Base-by-base conservation (phyloP, 1,139 yeast genomes). In the Blastobotrys indianensis region DNA sequence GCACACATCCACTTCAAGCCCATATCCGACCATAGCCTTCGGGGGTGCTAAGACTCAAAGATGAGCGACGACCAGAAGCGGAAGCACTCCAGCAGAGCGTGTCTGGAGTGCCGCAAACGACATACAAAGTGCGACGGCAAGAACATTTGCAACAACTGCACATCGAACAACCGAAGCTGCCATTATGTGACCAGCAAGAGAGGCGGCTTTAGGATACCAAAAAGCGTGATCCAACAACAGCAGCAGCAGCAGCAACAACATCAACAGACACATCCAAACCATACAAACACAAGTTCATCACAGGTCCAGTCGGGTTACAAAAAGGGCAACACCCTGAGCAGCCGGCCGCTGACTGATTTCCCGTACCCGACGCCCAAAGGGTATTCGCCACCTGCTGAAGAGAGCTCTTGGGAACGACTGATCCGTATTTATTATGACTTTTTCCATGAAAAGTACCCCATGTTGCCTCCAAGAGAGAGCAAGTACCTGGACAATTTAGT, bases 191-290 rank as follows among this genome's bases (percentile, higher is more conserved):
- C 37, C 15, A 39, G 43, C 20, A 40, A 36, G 13, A 25, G 47
- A 16, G 47, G 47, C 5, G 47, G 47, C 20, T 39, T 39, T 32
- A 29, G 47, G 32, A 32, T 44, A 9, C 47, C 47, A 9, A 42
- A 42, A 16, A 32, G 23, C 17, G 30, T 34, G 8, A 30, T 32
- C 4, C 15, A 13, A 10, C 42, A 39, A 10, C 36, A 16, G 13
- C 35, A 23, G 23, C 42, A 39, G 10, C n/a, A 15, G 6, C 41
- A 15, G 8, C 41, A 30, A 16, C 41, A 8, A 23, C 25, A 9
- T 12, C 39, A 31, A n/a, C 15, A 20, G 25, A 20, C 4, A 4
- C 25, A 20, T 4, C 4, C 25, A 20, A 7, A 7, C 25, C 25
- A 20, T 4, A 20, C 25, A 20, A 7, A 7, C 4, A 20, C 25